These are phyloP conservation scores for Elsinoe fawcettii DNA, from an alignment of 2,329 filamentous ascomycete species.

Conservation along the genomic window DNA sequence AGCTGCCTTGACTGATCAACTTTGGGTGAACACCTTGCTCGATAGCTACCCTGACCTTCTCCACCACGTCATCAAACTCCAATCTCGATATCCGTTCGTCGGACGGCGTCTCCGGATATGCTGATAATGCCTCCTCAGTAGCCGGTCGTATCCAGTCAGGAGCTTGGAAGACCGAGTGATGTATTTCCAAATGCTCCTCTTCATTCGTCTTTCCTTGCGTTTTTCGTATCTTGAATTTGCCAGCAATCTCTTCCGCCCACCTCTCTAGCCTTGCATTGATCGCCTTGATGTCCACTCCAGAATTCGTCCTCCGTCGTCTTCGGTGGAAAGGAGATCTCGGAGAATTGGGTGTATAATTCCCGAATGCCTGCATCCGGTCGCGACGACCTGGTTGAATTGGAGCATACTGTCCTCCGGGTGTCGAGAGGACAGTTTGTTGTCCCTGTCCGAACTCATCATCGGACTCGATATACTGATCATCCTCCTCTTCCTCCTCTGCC, in stretches of 20 bases:
- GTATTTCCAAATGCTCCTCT: conserved; percentile 86
- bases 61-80: conserved; percentile 81
- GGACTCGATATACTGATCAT: conserved; percentile 31
- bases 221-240: conserved; percentile 84
- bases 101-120: conserved; percentile 34
- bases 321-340: conserved; percentile 21
- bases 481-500: conserved; percentile 43
- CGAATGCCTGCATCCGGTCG: conserved; percentile 37
- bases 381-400: conserved; percentile 41
- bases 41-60: conserved; percentile 85
- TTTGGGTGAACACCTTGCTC: conserved; percentile 85
- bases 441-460: conserved; percentile 32
- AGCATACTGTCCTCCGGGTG: conserved; percentile 32
- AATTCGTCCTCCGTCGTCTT: conserved; percentile 60
- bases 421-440: conserved; percentile 11
- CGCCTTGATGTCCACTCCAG: conserved; percentile 92
- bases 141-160: conserved; percentile 79
- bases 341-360: conserved; percentile 27
- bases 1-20: conserved; percentile 95
- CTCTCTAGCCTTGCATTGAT: conserved; percentile 92
- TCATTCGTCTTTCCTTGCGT: conserved; percentile 66
- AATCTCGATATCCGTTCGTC: conserved; percentile 60
- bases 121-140: conserved; percentile 64
- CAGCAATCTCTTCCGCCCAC: conserved; percentile 97
- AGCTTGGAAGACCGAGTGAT: conserved; percentile 92